Evolutionary conservation across 2,329 filamentous ascomycete genomes (phyloP).

Genomic region (Canariomyces notabilis): DNA sequence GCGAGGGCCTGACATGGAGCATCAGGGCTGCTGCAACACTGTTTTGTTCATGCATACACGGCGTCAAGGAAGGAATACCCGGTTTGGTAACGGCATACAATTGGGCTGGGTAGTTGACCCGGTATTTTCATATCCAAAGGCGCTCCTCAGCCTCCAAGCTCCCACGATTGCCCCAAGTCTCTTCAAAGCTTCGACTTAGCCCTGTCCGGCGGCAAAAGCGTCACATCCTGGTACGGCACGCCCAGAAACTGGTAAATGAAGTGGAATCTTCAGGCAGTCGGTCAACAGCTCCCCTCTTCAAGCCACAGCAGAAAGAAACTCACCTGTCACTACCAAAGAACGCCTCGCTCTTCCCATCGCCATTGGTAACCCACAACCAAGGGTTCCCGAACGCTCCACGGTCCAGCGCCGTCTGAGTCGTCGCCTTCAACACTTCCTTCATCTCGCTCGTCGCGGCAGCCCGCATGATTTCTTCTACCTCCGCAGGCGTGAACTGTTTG

Average conservation of each 20-base stretch:
- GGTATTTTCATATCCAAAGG: neutral
- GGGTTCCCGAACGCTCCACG: constrained; percentile 71
- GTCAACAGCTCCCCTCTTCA: neutral
- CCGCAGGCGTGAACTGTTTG: constrained; percentile 42
- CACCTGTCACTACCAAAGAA: constrained; percentile 74
- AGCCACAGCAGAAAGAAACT: constrained; percentile 17
- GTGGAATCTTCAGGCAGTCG: constrained; percentile 48
- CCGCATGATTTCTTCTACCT: constrained; percentile 52
- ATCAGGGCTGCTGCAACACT: neutral
- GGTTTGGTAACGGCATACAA: neutral
- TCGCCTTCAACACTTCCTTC: constrained; percentile 41
- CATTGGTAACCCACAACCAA: constrained; percentile 65
- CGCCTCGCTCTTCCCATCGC: constrained; percentile 53
- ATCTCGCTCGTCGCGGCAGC: constrained; percentile 43
- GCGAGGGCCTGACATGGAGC: constrained; percentile 11
- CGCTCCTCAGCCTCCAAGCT: neutral
- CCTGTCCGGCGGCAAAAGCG: constrained; percentile 33
- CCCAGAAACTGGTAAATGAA: constrained; percentile 64
- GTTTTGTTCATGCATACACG: neutral
- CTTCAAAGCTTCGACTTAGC: constrained; percentile 34
- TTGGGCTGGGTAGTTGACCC: neutral
- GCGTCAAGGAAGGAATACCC: constrained; percentile 9
- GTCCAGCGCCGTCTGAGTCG: constrained; percentile 57
- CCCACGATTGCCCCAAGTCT: neutral
- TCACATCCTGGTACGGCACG: constrained; percentile 53